Conservation (phyloP, 2,329 filamentous ascomycete species). For the Podosphaera fusca region DNA sequence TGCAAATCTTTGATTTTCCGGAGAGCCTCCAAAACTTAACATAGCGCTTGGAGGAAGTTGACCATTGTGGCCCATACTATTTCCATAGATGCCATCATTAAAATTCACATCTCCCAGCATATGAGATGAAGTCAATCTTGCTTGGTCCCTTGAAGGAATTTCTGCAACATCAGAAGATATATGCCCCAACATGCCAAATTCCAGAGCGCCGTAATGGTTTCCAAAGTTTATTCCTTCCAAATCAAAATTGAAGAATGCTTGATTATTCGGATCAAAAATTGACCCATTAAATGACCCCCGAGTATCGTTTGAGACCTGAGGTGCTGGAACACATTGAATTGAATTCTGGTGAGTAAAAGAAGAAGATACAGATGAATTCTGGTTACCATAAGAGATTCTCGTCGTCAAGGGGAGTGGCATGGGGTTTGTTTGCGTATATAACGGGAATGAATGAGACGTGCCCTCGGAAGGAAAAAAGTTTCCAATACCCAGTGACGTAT, state of each 20-base stretch:
- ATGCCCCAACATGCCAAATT: constrained; percentile 89
- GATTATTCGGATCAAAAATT: constrained; percentile 78
- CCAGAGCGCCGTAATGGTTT: constrained; percentile 84
- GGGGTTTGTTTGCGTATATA: constrained; percentile 22
- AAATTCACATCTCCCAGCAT: constrained; percentile 18
- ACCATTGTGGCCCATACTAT: constrained; percentile 21
- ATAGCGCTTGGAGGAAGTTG: constrained; percentile 25
- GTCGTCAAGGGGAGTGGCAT: constrained; percentile 28
- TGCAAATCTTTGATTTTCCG: constrained; percentile 18
- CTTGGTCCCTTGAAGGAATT: constrained; percentile 42
- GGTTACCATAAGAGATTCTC: constrained; percentile 33
- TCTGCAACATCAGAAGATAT: constrained; percentile 86
- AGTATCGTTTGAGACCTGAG: constrained; percentile 26
- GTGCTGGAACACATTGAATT: constrained; percentile 18
- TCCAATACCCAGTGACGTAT: constrained; percentile 10
- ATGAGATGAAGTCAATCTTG: constrained; percentile 22
- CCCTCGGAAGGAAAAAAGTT: constrained; percentile 15
- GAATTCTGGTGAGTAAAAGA: constrained; percentile 34
- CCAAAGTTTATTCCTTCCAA: constrained; percentile 85
- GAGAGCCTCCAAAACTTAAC: constrained; percentile 24
- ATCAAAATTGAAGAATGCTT: constrained; percentile 86
- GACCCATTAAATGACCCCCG: constrained; percentile 24
- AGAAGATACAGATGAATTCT: constrained; percentile 53
- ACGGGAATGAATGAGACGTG: constrained; percentile 13
- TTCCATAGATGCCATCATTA: constrained; percentile 13